Evolutionary conservation across 2,329 filamentous ascomycete species (phyloP), one percentile per base, ranked within the genome.

Genomic region (Aspergillus sergii): DNA sequence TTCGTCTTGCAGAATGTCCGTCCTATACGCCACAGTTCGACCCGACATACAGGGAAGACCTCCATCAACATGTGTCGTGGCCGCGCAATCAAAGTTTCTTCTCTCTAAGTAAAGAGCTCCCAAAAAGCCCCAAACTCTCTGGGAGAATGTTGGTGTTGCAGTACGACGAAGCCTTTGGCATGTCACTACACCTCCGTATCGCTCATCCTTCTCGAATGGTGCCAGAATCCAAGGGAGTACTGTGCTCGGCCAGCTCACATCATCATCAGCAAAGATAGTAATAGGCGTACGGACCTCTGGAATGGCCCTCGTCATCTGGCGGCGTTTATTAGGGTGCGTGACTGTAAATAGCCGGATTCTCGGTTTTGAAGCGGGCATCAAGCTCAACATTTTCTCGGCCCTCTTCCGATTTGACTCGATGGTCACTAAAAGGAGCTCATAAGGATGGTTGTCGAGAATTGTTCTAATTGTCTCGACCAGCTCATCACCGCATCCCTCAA

Each of bases 1-100:
- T 64, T 91, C 88, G 75, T 94, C 92, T 71, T 92, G 89, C 30
- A 98, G 83, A 67, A 98, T 97, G 74, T 91, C 88, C 11, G 92
- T 93, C 55, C 93, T 90, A 80, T 98, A 97, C 51, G 93, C 94
- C 59, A 94, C 94, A 19, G 94, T 97, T 50, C 94, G 90, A 62
- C 94, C 94, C 54, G 94, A 97, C 83, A 98, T 92, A 82, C 94
- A 98, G 12, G 94, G 96, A n/a, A 96, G 91, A 46, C 94, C 94
- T 63, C 94, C 94, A 75, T 98, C 94, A 58, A 97, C 91, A 80
- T 94, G 92, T 77, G 96, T 94, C 60, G 94, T 97, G 36, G 94
- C 94, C 55, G 94, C 96, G 75, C 96, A 97, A 79, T 98, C 94
- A 76, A 97, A 98, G 80, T 97, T 98, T 65, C 94, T 89, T 63